Evolutionary conservation across 768 basidiomycete species (phyloP), one percentile per base, ranked within the genome.

Genomic region (Xerocomellus dryophilus): DNA sequence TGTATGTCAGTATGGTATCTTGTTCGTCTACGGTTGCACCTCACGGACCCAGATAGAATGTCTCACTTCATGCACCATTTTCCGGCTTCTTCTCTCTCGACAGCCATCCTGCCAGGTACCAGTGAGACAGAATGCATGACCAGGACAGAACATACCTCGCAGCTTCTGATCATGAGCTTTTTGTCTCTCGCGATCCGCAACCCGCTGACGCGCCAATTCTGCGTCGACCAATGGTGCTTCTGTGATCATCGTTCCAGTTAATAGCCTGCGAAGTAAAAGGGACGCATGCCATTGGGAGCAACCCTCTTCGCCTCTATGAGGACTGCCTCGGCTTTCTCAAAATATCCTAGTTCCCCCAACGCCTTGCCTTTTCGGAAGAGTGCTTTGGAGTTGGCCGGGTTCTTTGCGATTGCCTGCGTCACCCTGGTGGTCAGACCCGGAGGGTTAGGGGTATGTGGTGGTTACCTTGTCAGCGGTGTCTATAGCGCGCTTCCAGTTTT

Each of bases 281-380:
- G 35, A 31, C 25, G 15, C 54, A 12, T 60, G 84, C 90, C 88
- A 56, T 76, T 61, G 14, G 85, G 80, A 51, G 81, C 83, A 66
- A 88, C 79, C 61, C 74, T 76, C 62, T 84, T 81, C 36, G 90
- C 68, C 23, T 89, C 86, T 46, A 81, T 73, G 25, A 92, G 74
- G 38, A 84, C 76, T 57, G 76, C 80, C 54, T 84, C 78, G 2
- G 90, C 84, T 63, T 84, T 87, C 58, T 91, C 88, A 56, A 83
- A 85, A 63, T 76, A 90, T 2, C 91, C 90, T 57, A 79, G 78
- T 63, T 92, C 88, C 25, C 85, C 86, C 11, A 87, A 70, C 0
- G 86, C 90, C 68, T 90, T 91, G 18, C 80, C 90, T 67, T 92
- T 93, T 32, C 91, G 78, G 71, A 87, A 91, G 68, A 85, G 74